phyloP scores from a whole-genome alignment of 805 yeast genomes.

The Candida anglica region DNA sequence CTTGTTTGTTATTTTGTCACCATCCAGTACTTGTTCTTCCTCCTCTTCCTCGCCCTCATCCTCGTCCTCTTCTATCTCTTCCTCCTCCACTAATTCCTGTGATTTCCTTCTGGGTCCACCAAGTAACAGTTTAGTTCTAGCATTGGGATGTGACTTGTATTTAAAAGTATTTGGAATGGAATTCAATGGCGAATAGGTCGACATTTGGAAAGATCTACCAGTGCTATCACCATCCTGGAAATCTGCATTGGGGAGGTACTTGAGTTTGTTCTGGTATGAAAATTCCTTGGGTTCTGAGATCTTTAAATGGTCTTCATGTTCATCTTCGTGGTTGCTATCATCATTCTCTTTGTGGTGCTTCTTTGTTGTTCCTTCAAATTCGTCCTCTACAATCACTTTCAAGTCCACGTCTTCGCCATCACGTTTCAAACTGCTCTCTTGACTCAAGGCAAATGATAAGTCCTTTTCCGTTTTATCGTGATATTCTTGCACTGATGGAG shows the following conservation, averaged over 20 bases:
- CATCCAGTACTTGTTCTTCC: background rate
- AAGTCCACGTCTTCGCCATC: background rate
- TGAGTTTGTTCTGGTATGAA: constrained; percentile 27
- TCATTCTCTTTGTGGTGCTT: background rate
- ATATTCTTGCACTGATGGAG: background rate
- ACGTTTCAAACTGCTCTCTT: too few species aligned
- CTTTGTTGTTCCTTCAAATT: background rate
- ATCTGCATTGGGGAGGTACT: constrained; percentile 28
- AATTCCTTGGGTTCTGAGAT: constrained; percentile 1
- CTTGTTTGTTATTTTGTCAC: constrained; percentile 1
- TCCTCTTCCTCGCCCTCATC: background rate
- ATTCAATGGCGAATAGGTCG: constrained; percentile 10
- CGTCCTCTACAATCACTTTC: background rate
- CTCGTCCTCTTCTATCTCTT: constrained; percentile 4
- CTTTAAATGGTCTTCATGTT: background rate
- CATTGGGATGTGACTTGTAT: constrained; percentile 43
- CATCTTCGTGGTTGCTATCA: background rate
- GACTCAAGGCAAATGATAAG: constrained; percentile 1
- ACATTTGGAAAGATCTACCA: constrained; percentile 3
- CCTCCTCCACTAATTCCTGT: constrained; percentile 1
- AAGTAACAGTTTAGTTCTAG: constrained; percentile 32
- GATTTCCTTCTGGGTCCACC: constrained; percentile 6
- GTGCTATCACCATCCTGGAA: constrained; percentile 19
- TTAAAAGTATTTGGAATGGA: constrained; percentile 43
- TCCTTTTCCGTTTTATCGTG: background rate